phyloP scores from a whole-genome alignment of 352 stramenopile species.

The Phytophthora melonis region DNA sequence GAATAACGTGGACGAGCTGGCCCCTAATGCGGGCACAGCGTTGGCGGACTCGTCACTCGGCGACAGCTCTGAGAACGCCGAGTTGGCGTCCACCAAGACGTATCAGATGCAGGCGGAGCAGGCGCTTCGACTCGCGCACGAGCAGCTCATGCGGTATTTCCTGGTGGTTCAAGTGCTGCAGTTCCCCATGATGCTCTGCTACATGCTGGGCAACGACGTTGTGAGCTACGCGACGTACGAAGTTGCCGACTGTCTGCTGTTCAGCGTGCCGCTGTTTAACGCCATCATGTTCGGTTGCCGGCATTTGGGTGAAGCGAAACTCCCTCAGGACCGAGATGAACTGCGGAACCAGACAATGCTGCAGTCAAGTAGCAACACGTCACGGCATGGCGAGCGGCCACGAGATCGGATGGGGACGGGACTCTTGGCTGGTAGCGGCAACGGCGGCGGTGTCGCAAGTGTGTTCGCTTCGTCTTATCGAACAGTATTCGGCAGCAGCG shows the following conservation, averaged over 20 bases:
- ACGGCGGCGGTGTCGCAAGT: conserved; percentile 37
- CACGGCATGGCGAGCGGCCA: conserved; percentile 35
- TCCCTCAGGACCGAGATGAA: conserved; percentile 24
- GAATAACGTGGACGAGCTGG: conserved; percentile 20
- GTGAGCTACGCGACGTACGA: conserved; percentile 47
- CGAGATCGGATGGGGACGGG: conserved; percentile 44
- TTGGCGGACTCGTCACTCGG: conserved; percentile 30
- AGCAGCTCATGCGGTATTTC: conserved; percentile 64
- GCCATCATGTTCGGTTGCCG: conserved; percentile 58
- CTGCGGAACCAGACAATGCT: conserved; percentile 35
- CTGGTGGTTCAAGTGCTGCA: conserved; percentile 54
- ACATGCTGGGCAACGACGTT: conserved; percentile 30
- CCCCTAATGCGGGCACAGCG: conserved; percentile 10
- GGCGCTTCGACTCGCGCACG: conserved; percentile 40
- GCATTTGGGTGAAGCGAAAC: conserved; percentile 40
- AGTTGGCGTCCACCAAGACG: conserved; percentile 39
- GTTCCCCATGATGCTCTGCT: conserved; percentile 59
- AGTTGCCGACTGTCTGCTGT: conserved; percentile 51
- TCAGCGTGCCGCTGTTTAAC: conserved; percentile 62
- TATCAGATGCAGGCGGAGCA: conserved; percentile 40
- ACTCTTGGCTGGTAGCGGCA: conserved; percentile 27
- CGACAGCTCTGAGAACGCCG: conserved; percentile 21
- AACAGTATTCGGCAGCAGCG: conserved; percentile 50
- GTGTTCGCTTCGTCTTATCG: conserved; percentile 50
- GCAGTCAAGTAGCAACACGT: conserved; percentile 44